A percentile compares a stretch with the other conserved stretches of the same genome.
These are phyloP conservation scores for Xylaria polymorpha DNA, from an alignment of 2,329 filamentous ascomycete genomes.

Conservation along the genomic window DNA sequence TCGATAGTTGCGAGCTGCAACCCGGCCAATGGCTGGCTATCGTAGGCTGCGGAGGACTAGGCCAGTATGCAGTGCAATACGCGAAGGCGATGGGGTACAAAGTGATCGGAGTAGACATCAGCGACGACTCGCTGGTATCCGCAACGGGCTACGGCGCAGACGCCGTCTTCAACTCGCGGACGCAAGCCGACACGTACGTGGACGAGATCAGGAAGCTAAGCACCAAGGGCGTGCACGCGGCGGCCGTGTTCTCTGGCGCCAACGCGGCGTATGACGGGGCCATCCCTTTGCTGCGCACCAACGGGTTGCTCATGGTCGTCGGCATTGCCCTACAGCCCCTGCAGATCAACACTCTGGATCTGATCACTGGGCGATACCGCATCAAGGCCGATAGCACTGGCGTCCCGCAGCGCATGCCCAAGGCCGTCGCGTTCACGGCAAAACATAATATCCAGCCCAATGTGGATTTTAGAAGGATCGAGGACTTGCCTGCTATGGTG, in stretches of 20 bases:
- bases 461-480: slow-evolving; percentile 33
- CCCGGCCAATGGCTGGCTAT: slow-evolving; percentile 34
- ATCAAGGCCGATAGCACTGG: slow-evolving; percentile 35
- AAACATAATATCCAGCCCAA: slow-evolving; percentile 34
- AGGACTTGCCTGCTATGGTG: slow-evolving; percentile 31
- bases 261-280: slow-evolving; percentile 30
- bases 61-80: slow-evolving; percentile 34
- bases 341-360: slow-evolving; percentile 18
- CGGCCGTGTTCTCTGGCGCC: slow-evolving; percentile 31
- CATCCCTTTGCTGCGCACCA: slow-evolving; percentile 22
- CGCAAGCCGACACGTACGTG: slow-evolving; percentile 29
- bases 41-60: slow-evolving; percentile 34
- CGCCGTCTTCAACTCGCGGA: slow-evolving; percentile 32
- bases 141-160: slow-evolving; percentile 31
- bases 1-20: slow-evolving; percentile 35
- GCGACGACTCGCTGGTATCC: slow-evolving; percentile 29
- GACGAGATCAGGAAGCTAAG: slow-evolving; percentile 28
- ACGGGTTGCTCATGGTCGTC: slow-evolving; percentile 34
- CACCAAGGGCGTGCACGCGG: slow-evolving; percentile 32
- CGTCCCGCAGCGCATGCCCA: slow-evolving; percentile 33
- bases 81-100: slow-evolving; percentile 34
- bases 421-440: slow-evolving; percentile 33
- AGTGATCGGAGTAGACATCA: slow-evolving; percentile 36
- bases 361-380: slow-evolving; percentile 30
- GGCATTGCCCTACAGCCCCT: slow-evolving; percentile 25